These are phyloP conservation scores for Grosmannia penicillata DNA, from an alignment of 2,329 filamentous ascomycete species.

Conservation along the genomic window DNA sequence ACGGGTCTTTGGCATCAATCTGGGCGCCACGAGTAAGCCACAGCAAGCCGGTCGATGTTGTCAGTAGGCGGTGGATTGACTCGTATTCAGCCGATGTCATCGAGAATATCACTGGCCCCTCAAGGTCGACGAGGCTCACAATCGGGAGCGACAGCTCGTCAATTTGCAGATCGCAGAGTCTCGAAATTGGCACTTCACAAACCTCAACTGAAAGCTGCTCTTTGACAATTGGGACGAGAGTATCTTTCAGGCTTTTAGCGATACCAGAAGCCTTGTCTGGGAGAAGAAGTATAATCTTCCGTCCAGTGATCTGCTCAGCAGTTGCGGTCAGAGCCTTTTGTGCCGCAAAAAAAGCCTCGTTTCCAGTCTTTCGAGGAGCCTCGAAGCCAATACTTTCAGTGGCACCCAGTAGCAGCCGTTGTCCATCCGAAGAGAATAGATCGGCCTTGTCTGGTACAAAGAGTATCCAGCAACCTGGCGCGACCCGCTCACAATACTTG, in stretches of 20 bases:
- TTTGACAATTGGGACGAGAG: background rate
- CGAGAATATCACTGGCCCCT: slow-evolving; percentile 19
- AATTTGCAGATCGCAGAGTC: background rate
- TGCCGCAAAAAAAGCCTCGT: background rate
- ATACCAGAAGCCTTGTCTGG: slow-evolving; percentile 2
- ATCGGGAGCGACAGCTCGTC: slow-evolving; percentile 17
- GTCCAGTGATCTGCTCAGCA: background rate
- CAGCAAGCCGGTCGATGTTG: slow-evolving; percentile 22
- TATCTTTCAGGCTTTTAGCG: background rate
- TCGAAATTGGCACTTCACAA: background rate
- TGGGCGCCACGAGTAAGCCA: slow-evolving; percentile 33
- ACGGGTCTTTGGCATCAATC: slow-evolving; percentile 19
- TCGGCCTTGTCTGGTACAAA: slow-evolving; percentile 1
- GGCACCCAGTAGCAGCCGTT: too few species aligned
- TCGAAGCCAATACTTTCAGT: too few species aligned
- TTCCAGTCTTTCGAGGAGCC: too few species aligned
- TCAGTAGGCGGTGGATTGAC: slow-evolving; percentile 24
- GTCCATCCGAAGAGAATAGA: background rate
- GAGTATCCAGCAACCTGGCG: slow-evolving; percentile 5
- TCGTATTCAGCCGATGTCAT: slow-evolving; percentile 25
- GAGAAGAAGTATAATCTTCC: slow-evolving; percentile 2
- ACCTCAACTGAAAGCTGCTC: background rate
- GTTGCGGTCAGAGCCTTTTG: background rate
- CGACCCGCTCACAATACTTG: background rate
- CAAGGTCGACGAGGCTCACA: slow-evolving; percentile 31